A percentile compares a stretch with the other conserved stretches of the same genome.
Evolutionary conservation across 2,329 filamentous ascomycete species (phyloP).

Genomic region (Calonectria pseudoreteaudii): DNA sequence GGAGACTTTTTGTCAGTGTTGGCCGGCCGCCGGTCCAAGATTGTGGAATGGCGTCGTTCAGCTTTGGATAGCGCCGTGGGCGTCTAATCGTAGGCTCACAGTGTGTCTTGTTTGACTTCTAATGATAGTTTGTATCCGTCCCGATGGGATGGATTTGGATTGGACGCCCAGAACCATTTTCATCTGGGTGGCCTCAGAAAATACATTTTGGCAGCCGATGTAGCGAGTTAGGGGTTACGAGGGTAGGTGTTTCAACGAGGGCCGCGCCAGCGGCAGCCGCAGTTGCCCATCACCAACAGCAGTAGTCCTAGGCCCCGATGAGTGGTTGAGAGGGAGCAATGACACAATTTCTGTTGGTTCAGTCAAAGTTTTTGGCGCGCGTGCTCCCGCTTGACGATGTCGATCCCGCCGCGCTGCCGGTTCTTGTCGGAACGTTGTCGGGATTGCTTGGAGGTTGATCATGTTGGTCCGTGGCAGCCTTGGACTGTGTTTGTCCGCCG

Average conservation of each 20-base stretch:
- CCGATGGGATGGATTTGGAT: background rate
- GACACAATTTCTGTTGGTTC: constrained; percentile 12
- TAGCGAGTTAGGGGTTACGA: background rate
- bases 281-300: constrained; percentile 16
- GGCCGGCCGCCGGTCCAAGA: background rate
- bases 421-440: background rate
- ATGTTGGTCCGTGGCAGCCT: constrained; percentile 6
- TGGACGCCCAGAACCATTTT: background rate
- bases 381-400: background rate
- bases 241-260: constrained; percentile 34
- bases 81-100: constrained; percentile 13
- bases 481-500: background rate
- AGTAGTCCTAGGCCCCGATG: background rate
- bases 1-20: constrained; percentile 2
- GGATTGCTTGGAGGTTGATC: background rate
- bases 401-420: background rate
- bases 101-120: background rate
- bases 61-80: background rate
- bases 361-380: constrained; percentile 1
- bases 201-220: constrained; percentile 12
- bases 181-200: constrained; percentile 18
- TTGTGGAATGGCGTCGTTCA: background rate
- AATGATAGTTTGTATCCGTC: background rate
- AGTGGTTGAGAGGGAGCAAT: constrained; percentile 28
- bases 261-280: constrained; percentile 34